A percentile compares a stretch with the other conserved stretches of the same genome.
These are phyloP conservation scores for Pseudogymnoascus sp. DNA, from an alignment of 2,329 filamentous ascomycete genomes.

Conservation along the genomic window DNA sequence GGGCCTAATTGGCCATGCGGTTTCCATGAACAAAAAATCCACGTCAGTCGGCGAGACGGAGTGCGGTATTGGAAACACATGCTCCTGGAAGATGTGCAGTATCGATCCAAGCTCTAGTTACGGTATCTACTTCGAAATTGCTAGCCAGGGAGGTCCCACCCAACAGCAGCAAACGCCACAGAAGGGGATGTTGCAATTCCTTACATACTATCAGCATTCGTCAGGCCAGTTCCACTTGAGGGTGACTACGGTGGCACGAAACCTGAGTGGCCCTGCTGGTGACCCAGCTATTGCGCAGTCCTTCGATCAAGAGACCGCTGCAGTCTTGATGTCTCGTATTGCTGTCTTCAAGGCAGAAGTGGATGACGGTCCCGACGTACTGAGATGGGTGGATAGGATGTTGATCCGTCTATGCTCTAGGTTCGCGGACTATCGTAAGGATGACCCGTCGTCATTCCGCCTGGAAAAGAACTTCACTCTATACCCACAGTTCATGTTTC, in stretches of 20 bases:
- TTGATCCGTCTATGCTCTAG: conserved; percentile 91
- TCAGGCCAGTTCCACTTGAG: conserved; percentile 93
- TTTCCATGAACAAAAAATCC: conserved; percentile 97
- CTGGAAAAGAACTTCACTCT: conserved; percentile 98
- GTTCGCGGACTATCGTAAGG: conserved; percentile 96
- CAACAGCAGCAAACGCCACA: conserved; percentile 80
- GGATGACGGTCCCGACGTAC: conserved; percentile 94
- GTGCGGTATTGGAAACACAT: conserved; percentile 96
- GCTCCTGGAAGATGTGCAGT: conserved; percentile 99
- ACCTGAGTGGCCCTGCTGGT: conserved; percentile 84
- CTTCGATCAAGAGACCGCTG: conserved; percentile 95
- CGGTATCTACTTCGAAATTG: conserved; percentile 95
- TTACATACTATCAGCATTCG: conserved; percentile 97
- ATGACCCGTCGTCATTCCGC: conserved; percentile 93
- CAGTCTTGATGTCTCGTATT: conserved; percentile 97
- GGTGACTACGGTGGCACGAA: conserved; percentile 87
- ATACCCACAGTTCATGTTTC: conserved; percentile 99
- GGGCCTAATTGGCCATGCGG: conserved; percentile 89
- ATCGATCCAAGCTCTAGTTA: conserved; percentile 93
- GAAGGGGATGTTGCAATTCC: conserved; percentile 93
- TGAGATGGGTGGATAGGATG: conserved; percentile 98
- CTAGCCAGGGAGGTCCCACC: conserved; percentile 79
- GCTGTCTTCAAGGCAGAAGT: conserved; percentile 98
- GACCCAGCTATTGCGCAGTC: conserved; percentile 93
- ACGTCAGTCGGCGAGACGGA: conserved; percentile 95